Evolutionary conservation across 495 filamentous ascomycete genomes (phyloP), one percentile per base, ranked within the genome.

Genomic region (Lophiotrema nucula): DNA sequence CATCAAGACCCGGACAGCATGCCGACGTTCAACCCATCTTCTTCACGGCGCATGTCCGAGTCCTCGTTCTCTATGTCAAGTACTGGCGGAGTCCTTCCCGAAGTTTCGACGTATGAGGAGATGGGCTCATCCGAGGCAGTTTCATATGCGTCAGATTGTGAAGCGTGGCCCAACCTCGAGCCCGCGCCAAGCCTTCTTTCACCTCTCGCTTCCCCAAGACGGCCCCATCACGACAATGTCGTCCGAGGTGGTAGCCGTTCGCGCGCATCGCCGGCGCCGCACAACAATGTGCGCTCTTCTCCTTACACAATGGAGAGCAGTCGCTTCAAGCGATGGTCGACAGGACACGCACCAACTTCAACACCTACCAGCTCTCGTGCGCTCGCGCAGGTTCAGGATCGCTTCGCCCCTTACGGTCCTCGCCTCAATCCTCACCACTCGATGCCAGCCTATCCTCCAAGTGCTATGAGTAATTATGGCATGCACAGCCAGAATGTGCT

Each of bases 271-370:
- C 83, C 86, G 43, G 86, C 84, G 25, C 82, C 85, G 53, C 78
- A 85, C 49, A 79, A 80, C 44, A 80, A 75, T 42, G 76, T 84
- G 70, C 80, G 86, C 57, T 76, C 83, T 27, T 81, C 78, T 23
- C 84, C 85, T 18, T 87, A 89, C 65, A 79, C 71, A 19, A 75
- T 85, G 51, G 83, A 85, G 27, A 74, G 67, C 35, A 75, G 75
- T 37, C 76, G 83, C 53, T 84, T 79, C 66, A 88, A 88, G 73
- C 74, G 85, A 56, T 88, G 85, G 85, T 88, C 85, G 21, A 87
- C 85, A 12, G 85, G 83, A 5, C 19, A 86, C 81, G 16, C 85
- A 78, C 66, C 75, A 8, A 67, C 79, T 2, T 66, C 75, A 21
- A 71, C 74, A 67, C 81, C 35, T 79, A 78, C 65, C 74, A 77